Evolutionary conservation across 495 filamentous ascomycete genomes (phyloP).

Genomic region (Lindgomyces ingoldianus): DNA sequence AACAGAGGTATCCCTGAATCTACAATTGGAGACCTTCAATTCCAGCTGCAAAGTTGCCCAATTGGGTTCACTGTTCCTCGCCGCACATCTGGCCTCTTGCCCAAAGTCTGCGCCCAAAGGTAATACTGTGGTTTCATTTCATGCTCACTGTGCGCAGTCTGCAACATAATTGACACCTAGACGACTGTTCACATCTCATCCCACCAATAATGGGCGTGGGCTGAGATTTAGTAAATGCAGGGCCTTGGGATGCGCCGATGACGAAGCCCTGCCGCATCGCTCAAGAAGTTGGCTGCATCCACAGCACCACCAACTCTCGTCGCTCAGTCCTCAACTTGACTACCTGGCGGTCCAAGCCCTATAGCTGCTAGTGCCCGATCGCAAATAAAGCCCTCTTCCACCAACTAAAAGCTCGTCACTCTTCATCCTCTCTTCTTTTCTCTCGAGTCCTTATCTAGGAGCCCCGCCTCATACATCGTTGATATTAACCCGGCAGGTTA

Average conservation of each 20-base stretch:
- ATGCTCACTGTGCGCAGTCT: background rate
- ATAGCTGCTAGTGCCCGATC: background rate
- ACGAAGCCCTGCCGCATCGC: slow-evolving; percentile 16
- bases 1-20: background rate
- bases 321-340: slow-evolving; percentile 1
- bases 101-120: slow-evolving; percentile 16
- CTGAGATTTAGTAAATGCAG: background rate
- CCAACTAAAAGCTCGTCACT: background rate
- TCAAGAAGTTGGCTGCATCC: slow-evolving; percentile 14
- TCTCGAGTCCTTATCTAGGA: background rate
- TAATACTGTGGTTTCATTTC: background rate
- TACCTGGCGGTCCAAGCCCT: slow-evolving; percentile 1
- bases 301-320: background rate
- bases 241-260: slow-evolving; percentile 9
- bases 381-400: slow-evolving; percentile 12
- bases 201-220: background rate
- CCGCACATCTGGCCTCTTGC: background rate
- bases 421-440: background rate
- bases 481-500: slow-evolving; percentile 6
- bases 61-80: background rate
- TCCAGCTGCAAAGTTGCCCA: background rate
- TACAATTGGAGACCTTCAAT: background rate
- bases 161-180: slow-evolving; percentile 5
- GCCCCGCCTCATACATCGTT: background rate
- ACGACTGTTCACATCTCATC: background rate